These are phyloP conservation scores for Malassezia slooffiae DNA, from an alignment of 1,284 basidiomycete genomes.

Conservation along the genomic window DNA sequence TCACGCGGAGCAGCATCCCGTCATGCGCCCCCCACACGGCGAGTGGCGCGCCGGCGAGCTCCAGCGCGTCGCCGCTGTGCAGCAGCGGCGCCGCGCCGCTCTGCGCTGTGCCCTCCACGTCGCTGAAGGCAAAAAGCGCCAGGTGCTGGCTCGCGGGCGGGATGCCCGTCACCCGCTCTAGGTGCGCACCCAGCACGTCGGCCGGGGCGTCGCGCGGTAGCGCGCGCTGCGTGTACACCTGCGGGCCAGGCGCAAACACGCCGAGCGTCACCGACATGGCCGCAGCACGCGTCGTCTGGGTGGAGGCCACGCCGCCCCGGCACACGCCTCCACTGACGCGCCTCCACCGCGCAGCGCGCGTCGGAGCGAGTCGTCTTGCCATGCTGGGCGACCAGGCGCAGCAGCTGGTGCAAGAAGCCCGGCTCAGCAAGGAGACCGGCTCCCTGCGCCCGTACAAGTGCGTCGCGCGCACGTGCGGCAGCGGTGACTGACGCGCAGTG, in stretches of 20 bases:
- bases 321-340: slow-evolving; percentile 1
- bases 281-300: background rate
- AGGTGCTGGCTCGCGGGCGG: slow-evolving; percentile 5
- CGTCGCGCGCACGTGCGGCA: slow-evolving; percentile 8
- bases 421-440: slow-evolving; percentile 68
- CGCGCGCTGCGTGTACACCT: background rate
- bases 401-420: slow-evolving; percentile 73
- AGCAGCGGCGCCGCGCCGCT: background rate
- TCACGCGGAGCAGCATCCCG: slow-evolving; percentile 7
- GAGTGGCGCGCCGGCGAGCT: background rate
- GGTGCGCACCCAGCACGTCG: background rate
- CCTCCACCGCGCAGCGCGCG: background rate
- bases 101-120: background rate
- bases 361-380: background rate
- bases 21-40: background rate
- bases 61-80: background rate
- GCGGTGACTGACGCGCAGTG: slow-evolving; percentile 48
- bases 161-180: slow-evolving; percentile 11
- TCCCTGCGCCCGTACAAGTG: slow-evolving; percentile 78
- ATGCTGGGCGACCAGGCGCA: slow-evolving; percentile 69
- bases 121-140: background rate
- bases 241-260: slow-evolving; percentile 9
- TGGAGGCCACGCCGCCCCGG: too few species aligned
- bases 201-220: background rate
- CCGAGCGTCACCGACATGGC: background rate